Base-by-base conservation (phyloP, 2,329 filamentous ascomycete species). In the Trichoderma sp. region DNA sequence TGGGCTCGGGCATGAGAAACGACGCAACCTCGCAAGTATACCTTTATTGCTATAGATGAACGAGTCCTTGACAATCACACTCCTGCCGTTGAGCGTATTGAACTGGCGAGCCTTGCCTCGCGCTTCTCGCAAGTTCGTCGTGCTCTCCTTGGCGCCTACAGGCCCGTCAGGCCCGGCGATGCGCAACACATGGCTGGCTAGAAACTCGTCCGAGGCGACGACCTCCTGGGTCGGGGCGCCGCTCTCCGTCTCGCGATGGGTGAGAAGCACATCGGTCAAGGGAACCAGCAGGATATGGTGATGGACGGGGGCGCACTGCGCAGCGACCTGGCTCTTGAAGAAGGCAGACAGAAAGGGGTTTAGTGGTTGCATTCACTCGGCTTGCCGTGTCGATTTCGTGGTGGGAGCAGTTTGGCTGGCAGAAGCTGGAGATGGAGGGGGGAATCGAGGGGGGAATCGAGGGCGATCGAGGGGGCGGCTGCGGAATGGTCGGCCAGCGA, bases 281-380 rank as follows among this genome's bases (percentile, higher is more conserved):
- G 95, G 95, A 42, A 98, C 94, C 61, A 99, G 90, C 67, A 99
- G 87, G 75, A 99, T 89, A 84, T 98, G 92, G 79, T 97, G 92
- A 80, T 95, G 91, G 72, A 93, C 87, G 66, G 95, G 94, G 71
- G 90, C 88, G 85, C 95, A 98, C 89, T 98, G 94, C 76, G 91
- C 85, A 74, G 92, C 91, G 78, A 97, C 87, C 80, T 92, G 89
- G 87, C 93, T 98, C 84, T 93, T 93, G 87, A 97, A 97, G 89
- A 99, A 98, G 86, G 94, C 93, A 85, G 92, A 90, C 81, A 99
- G 87, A 83, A 97, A 98, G 80, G 95, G 95, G 83, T 99, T 99
- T 89, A 98, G 87, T 84, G 95, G 93, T 90, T 94, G 94, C 94
- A 97, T 97, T 81, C 79, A 80, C 76, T 79, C 79, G 78, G 73